A percentile compares a stretch with the other conserved stretches of the same genome.
Evolutionary conservation across 2,329 filamentous ascomycete genomes (phyloP).

Genomic region (Ophiostoma angusticollis): DNA sequence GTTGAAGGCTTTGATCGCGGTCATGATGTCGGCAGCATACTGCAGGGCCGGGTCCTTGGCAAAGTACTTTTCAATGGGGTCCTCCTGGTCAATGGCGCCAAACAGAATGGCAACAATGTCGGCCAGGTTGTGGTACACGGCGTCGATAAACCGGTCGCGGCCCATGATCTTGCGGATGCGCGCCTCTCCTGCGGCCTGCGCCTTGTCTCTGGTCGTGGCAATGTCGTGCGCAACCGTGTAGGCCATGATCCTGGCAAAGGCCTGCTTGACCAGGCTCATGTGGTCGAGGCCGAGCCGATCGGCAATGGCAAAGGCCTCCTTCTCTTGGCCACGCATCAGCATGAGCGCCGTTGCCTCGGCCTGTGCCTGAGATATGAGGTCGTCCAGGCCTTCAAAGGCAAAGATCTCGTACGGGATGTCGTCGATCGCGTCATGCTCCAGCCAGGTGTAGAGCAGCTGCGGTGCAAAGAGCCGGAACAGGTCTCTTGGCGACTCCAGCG

Average conservation of each 20-base stretch:
- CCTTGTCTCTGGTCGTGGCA: slow-evolving; percentile 26
- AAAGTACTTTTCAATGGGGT: slow-evolving; percentile 56
- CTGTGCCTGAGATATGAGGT: slow-evolving; percentile 58
- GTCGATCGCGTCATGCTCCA: slow-evolving; percentile 52
- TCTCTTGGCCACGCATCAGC: slow-evolving; percentile 64
- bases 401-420: slow-evolving; percentile 79
- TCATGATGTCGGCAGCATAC: slow-evolving; percentile 51
- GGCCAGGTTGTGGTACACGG: slow-evolving; percentile 58
- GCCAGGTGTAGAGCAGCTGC: slow-evolving; percentile 86
- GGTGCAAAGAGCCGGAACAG: slow-evolving; percentile 77
- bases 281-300: slow-evolving; percentile 40
- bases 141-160: slow-evolving; percentile 46
- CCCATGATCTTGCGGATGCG: slow-evolving; percentile 59
- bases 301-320: slow-evolving; percentile 49
- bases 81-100: slow-evolving; percentile 64
- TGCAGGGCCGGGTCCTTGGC: slow-evolving; percentile 43
- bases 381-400: slow-evolving; percentile 54
- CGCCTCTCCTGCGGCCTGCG: slow-evolving; percentile 46
- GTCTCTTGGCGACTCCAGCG: slow-evolving; percentile 50
- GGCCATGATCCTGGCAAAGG: slow-evolving; percentile 67
- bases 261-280: slow-evolving; percentile 45
- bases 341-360: slow-evolving; percentile 70
- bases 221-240: slow-evolving; percentile 76
- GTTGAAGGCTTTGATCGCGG: slow-evolving; percentile 55
- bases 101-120: slow-evolving; percentile 67